phyloP scores from a whole-genome alignment of 768 basidiomycete genomes.

The Dentipellis fragilis region DNA sequence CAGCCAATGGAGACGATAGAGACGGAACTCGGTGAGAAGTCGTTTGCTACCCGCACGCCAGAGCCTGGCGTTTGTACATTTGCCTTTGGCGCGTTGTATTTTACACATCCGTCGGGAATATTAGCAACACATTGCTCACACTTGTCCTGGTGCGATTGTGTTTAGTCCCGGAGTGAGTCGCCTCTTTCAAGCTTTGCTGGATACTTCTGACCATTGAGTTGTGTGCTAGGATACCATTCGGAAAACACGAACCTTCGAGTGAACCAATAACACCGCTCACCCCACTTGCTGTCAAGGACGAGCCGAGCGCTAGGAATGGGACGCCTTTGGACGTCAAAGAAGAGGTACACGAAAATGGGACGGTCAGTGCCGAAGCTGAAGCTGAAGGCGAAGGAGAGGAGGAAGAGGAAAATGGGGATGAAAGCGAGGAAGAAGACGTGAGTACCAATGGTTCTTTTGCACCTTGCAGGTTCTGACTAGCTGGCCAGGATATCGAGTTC shows the following conservation, averaged over 20 bases:
- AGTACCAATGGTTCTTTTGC: no score
- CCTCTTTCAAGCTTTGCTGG: not conserved
- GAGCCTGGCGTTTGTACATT: not conserved
- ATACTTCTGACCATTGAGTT: not conserved
- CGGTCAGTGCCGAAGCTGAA: slow-evolving; percentile 17
- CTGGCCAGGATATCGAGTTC: slow-evolving; percentile 71
- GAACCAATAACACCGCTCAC: not conserved
- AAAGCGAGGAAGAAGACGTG: slow-evolving; percentile 25
- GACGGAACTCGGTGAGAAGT: not conserved
- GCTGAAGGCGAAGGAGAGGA: slow-evolving; percentile 25
- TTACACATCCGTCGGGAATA: slow-evolving; percentile 9
- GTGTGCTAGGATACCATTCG: slow-evolving; percentile 6
- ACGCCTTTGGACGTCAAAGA: slow-evolving; percentile 9
- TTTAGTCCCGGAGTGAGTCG: slow-evolving; percentile 13
- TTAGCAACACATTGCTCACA: slow-evolving; percentile 11
- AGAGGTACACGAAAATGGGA: slow-evolving; percentile 16
- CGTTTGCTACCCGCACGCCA: not conserved
- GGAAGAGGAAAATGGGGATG: slow-evolving; percentile 26
- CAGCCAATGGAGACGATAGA: not conserved
- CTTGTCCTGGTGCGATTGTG: slow-evolving; percentile 7
- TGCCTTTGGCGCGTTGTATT: slow-evolving; percentile 5
- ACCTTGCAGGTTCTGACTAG: no score
- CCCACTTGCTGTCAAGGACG: slow-evolving; percentile 18
- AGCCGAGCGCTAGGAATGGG: slow-evolving; percentile 2
- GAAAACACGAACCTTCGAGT: not conserved